phyloP scores from a whole-genome alignment of 495 filamentous ascomycete genomes.

The Penicillium cataractarum region DNA sequence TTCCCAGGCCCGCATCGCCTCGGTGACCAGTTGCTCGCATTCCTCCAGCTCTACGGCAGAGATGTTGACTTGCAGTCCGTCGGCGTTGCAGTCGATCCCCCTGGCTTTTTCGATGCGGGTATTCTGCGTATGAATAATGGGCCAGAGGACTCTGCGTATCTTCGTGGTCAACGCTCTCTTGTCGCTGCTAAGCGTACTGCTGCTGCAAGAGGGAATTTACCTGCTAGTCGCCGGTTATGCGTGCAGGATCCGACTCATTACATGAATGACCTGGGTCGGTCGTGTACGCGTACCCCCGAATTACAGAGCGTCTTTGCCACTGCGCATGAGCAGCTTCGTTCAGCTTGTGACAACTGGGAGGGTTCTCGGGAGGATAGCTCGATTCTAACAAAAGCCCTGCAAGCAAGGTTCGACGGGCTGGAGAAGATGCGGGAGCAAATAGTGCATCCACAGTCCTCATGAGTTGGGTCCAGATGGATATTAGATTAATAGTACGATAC shows the following conservation, averaged over 20 bases:
- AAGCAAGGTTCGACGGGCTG: slow-evolving; percentile 42
- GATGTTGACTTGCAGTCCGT: slow-evolving; percentile 45
- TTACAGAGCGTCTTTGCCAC: slow-evolving; percentile 33
- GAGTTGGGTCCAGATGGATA: neutral
- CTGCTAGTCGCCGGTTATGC: slow-evolving; percentile 43
- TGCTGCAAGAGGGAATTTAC: slow-evolving; percentile 28
- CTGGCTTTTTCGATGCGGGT: slow-evolving; percentile 41
- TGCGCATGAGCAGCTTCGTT: slow-evolving; percentile 29
- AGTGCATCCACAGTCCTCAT: neutral
- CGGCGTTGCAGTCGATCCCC: slow-evolving; percentile 57
- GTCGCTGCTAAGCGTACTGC: slow-evolving; percentile 42
- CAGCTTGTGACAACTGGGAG: slow-evolving; percentile 29
- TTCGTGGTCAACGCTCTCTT: slow-evolving; percentile 46
- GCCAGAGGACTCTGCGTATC: slow-evolving; percentile 28
- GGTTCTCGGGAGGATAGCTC: neutral
- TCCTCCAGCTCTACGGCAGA: slow-evolving; percentile 54
- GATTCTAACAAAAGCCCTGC: slow-evolving; percentile 37
- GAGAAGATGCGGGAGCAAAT: slow-evolving; percentile 23
- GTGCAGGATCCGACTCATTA: slow-evolving; percentile 64
- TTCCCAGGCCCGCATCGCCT: slow-evolving; percentile 32
- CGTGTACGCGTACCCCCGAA: slow-evolving; percentile 37
- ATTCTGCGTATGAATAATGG: slow-evolving; percentile 10
- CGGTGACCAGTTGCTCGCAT: slow-evolving; percentile 48
- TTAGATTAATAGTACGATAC: slow-evolving; percentile 8
- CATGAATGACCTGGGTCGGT: slow-evolving; percentile 57